Base-by-base conservation (phyloP, 768 basidiomycete species). In the Xerocomus spinulosus region DNA sequence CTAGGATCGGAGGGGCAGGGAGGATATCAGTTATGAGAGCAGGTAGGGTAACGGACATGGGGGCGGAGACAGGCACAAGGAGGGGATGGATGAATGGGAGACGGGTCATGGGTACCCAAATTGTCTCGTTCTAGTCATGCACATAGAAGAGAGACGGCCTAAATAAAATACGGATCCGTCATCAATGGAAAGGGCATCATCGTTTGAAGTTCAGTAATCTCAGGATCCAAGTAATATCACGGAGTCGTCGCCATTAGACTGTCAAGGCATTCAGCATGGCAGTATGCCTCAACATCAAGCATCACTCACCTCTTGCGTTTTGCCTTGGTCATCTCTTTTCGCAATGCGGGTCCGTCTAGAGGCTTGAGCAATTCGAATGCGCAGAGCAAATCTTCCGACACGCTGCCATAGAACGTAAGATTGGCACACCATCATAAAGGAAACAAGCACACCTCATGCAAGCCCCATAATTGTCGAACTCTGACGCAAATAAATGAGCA, bases 241-340 rank as follows among this genome's bases (percentile, higher is more conserved):
- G 65, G 63, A 9, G 67, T 55, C n/a, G 67, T 68, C 30, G 64
- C 60, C 67, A 68, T 68, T 25, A 68, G 49, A 44, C 65, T 66
- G 29, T n/a, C n/a, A 46, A 34, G 32, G 23, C 10, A 26, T 43
- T 57, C 21, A 53, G 30, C 39, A 18, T 13, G 21, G 42, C 23
- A 18, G 8, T 28, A 10, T 9, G 51, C 25, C 30, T 18, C 4
- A 18, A 26, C 18, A 41, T 15, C 23, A 13, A 26, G 14, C 3
- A 2, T 21, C 23, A 20, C 58, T 53, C 51, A 89, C 92, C 92
- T 95, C 79, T 96, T 96, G 77, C 94, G 88, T 71, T 95, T 96
- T 43, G 91, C 91, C 71, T 96, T 96, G 34, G 91, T 94, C 93
- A 97, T 96, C 68, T 97, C 94, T 69, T 97, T 97, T 57, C 92